Evolutionary conservation across 805 yeast genomes (phyloP).

Genomic region (Ogataea zsoltii): DNA sequence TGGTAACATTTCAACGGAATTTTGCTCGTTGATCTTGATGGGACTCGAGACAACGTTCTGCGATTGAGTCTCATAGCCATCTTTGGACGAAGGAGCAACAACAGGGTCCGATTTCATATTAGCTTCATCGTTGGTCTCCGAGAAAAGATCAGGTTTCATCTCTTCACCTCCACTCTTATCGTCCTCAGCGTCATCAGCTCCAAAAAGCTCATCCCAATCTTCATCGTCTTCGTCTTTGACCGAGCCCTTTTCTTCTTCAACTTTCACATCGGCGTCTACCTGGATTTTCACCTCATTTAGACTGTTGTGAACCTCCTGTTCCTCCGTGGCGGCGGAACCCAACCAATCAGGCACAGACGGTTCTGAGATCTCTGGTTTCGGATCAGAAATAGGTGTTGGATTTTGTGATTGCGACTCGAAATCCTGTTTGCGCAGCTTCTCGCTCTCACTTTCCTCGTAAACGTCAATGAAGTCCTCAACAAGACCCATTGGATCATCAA

Average conservation of each 20-base stretch:
- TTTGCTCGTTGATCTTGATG: conserved; percentile 1
- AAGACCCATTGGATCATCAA: conserved; percentile 29
- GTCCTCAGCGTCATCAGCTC: conserved; percentile 20
- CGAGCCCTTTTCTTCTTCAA: neutral
- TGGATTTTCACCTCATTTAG: neutral
- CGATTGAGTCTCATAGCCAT: neutral
- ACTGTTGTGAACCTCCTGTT: neutral
- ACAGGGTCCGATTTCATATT: neutral
- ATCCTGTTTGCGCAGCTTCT: neutral
- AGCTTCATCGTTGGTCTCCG: conserved; percentile 1
- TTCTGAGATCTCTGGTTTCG: neutral
- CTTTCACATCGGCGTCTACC: neutral
- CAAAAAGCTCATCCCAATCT: conserved; percentile 35
- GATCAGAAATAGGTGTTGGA: neutral
- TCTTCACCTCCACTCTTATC: conserved; percentile 15
- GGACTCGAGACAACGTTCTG: conserved; percentile 10
- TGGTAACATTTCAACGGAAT: conserved; percentile 23
- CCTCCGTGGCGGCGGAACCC: neutral
- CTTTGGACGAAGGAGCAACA: neutral
- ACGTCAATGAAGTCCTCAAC: conserved; percentile 30
- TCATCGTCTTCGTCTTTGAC: conserved; percentile 20
- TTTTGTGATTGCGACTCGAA: neutral
- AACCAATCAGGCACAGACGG: neutral
- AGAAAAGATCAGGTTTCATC: conserved; percentile 9
- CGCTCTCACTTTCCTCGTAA: conserved; percentile 3